Conservation (phyloP, 495 filamentous ascomycete species). For the Usnea hakonensis region DNA sequence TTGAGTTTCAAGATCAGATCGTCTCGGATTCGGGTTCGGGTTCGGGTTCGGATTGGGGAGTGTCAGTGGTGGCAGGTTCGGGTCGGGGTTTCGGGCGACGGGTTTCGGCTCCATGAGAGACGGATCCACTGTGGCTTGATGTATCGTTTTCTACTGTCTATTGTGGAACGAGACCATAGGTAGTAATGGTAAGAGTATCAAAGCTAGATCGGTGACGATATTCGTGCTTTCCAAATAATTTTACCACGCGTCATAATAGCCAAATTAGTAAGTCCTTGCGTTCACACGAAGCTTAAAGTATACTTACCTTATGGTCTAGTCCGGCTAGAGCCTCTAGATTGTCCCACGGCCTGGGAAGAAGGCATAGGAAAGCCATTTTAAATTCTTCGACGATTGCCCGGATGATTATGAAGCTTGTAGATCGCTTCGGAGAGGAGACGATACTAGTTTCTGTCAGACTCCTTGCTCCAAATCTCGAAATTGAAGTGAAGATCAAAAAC, state of each 20-base stretch:
- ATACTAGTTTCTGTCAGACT: not conserved
- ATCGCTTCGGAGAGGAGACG: not conserved
- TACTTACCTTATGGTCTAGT: not conserved
- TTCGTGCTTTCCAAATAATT: conserved; percentile 37
- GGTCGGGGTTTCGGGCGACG: no score
- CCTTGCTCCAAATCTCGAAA: not conserved
- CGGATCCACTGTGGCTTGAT: no score
- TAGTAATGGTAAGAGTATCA: conserved; percentile 33
- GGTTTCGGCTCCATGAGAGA: no score
- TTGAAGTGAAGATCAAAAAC: conserved; percentile 1
- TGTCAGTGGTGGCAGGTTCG: no score
- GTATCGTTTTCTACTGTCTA: no score
- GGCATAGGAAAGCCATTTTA: conserved; percentile 3
- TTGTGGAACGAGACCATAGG: conserved; percentile 32
- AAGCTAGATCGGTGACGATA: conserved; percentile 36
- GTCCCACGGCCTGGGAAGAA: conserved; percentile 6
- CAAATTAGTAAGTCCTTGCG: not conserved
- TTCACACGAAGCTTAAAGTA: not conserved
- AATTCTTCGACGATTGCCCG: conserved; percentile 3
- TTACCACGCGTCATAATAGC: conserved; percentile 24
- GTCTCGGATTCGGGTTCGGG: no score
- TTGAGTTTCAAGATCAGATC: no score
- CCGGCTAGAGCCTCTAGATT: not conserved
- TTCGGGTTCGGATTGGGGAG: no score
- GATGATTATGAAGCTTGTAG: not conserved